Percentiles rank a stretch among this genome's conserved stretches.
These are phyloP conservation scores for Podospora bellae-mahoneyi DNA, from an alignment of 495 filamentous ascomycete species.

Conservation along the genomic window DNA sequence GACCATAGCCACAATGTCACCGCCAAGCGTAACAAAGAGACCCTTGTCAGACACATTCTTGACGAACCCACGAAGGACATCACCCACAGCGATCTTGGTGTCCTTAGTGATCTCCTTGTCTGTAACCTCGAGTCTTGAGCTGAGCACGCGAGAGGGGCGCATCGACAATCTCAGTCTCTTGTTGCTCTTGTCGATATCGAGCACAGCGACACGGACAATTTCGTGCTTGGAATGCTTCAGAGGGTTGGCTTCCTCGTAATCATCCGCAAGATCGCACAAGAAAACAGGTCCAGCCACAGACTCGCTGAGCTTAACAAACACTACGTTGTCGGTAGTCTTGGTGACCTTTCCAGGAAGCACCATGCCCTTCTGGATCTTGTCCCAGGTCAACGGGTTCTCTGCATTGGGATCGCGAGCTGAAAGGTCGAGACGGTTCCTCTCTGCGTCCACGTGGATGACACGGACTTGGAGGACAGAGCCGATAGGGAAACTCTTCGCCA, in stretches of 20 bases:
- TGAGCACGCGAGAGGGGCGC: conserved; percentile 83
- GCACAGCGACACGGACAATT: conserved; percentile 75
- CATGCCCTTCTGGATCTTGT: conserved; percentile 69
- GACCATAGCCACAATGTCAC: conserved; percentile 74
- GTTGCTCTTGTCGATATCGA: conserved; percentile 74
- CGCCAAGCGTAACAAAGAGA: conserved; percentile 75
- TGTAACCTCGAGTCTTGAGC: conserved; percentile 76
- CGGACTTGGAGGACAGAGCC: conserved; percentile 79
- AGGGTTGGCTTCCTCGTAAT: conserved; percentile 70
- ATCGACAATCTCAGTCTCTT: conserved; percentile 78
- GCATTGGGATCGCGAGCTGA: conserved; percentile 60
- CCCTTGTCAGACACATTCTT: conserved; percentile 83
- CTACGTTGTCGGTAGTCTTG: conserved; percentile 74
- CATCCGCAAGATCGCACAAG: conserved; percentile 76
- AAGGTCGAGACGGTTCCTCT: conserved; percentile 74
- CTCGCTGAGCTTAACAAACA: conserved; percentile 83
- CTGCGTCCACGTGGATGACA: conserved; percentile 70
- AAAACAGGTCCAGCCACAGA: conserved; percentile 67
- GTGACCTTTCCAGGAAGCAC: conserved; percentile 79
- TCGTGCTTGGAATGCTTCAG: conserved; percentile 71
- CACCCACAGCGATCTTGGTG: conserved; percentile 69
- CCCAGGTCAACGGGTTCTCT: conserved; percentile 56
- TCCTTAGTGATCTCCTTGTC: conserved; percentile 72
- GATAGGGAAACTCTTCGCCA: conserved; percentile 80
- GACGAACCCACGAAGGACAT: conserved; percentile 84